Evolutionary conservation across 2,329 filamentous ascomycete species (phyloP), one percentile per base, ranked within the genome.

Genomic region (Colletotrichum sp.): DNA sequence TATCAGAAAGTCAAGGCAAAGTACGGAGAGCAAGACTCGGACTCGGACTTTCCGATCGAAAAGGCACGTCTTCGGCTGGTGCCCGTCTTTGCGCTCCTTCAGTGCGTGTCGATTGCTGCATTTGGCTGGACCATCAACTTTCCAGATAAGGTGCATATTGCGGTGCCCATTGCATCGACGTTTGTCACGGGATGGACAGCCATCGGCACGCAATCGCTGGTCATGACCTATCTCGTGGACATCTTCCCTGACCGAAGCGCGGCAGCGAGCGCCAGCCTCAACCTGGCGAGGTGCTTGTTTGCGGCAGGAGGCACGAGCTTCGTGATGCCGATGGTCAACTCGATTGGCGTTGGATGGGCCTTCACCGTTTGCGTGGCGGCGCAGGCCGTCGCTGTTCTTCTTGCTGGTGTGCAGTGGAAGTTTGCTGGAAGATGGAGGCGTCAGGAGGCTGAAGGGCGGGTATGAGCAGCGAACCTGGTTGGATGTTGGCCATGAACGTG

Each of bases 71-170:
- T 91, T 1, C 86, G 89, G 3, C 84, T 88, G 0, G 80, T 90
- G 0, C 88, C 87, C 1, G 26, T 88, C 1, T 89, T 89, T 66
- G 83, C 85, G 0, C 24, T 85, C 5, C 15, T 89, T 0, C 88
- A 90, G 73, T 87, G 86, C 59, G 64, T 85, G 0, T 88, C 89
- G 0, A 84, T 90, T 18, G 62, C 90, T 2, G 77, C 87, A 26
- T 91, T 90, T 64, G 89, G 90, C 39, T 91, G 90, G 89, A 88
- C 87, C 0, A 85, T 90, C 9, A 82, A 89, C 16, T 88, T 86
- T 68, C 77, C 82, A 0, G 67, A 83, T 1, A 76, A 77, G 1
- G 85, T 89, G 0, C 88, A 87, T 62, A 88, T 91, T 22, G 86
- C 88, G 0, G 82, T 89, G 0, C 89, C 89, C 0, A 88, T 91